Conservation (phyloP, 2,329 filamentous ascomycete species). For the Plenodomus tracheiphilus region DNA sequence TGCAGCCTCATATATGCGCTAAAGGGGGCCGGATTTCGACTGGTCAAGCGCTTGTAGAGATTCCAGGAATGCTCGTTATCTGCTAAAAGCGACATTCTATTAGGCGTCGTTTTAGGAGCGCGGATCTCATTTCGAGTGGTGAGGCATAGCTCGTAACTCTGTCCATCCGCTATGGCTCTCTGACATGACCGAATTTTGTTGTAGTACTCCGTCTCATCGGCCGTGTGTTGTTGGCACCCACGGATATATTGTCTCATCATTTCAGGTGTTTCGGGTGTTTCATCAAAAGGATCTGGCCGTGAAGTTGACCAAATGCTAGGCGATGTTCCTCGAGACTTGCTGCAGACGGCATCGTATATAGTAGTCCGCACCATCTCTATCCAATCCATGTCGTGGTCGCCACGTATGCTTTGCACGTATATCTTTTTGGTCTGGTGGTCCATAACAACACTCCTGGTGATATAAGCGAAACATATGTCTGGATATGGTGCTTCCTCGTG, state of each 20-base stretch:
- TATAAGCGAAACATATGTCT: slow-evolving; percentile 76
- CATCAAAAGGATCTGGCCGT: slow-evolving; percentile 37
- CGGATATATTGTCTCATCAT: slow-evolving; percentile 33
- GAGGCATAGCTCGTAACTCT: slow-evolving; percentile 85
- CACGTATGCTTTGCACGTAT: slow-evolving; percentile 69
- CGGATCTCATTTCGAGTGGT: slow-evolving; percentile 73
- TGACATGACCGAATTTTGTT: slow-evolving; percentile 70
- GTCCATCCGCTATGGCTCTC: slow-evolving; percentile 70
- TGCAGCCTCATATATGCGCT: slow-evolving; percentile 75
- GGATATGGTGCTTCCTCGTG: slow-evolving; percentile 51
- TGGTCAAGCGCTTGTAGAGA: slow-evolving; percentile 71
- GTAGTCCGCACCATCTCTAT: slow-evolving; percentile 43
- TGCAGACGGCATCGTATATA: slow-evolving; percentile 34
- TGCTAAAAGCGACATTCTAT: slow-evolving; percentile 34
- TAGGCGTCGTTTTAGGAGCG: slow-evolving; percentile 25
- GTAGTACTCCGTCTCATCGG: slow-evolving; percentile 57
- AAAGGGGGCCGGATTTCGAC: slow-evolving; percentile 79
- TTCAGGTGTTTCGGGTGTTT: slow-evolving; percentile 13
- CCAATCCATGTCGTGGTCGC: slow-evolving; percentile 50
- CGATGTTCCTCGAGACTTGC: slow-evolving; percentile 34
- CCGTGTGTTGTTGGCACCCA: slow-evolving; percentile 20
- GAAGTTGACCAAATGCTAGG: slow-evolving; percentile 30
- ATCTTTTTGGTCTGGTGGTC: slow-evolving; percentile 67
- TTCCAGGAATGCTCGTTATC: slow-evolving; percentile 58
- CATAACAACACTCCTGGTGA: slow-evolving; percentile 75